Evolutionary conservation across 1,284 basidiomycete genomes (phyloP), one percentile per base, ranked within the genome.

Genomic region (Pyrrhoderma noxium): DNA sequence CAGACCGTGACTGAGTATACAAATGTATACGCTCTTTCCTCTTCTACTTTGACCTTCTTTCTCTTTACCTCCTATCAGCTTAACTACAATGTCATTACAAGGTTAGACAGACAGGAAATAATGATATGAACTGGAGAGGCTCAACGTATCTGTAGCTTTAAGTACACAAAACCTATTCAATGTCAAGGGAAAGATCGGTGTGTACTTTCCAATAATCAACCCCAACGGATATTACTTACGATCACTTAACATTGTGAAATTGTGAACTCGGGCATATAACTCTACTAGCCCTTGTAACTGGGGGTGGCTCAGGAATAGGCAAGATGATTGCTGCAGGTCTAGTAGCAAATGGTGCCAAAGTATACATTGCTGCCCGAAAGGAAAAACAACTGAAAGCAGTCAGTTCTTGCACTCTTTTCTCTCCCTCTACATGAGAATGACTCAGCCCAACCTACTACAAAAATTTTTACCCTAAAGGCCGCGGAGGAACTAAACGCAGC

Each of bases 341-440:
- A 59, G 85, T 87, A 1, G 80, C 84, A 67, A 93, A 91, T 59
- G 89, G 89, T 7, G 86, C 82, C 35, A 85, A 80, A 57, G 85
- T 90, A 23, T 89, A 93, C 68, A 92, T 94, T 59, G 91, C 92
- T 8, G 85, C 85, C 2, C 74, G 89, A 45, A 92, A 92, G 61
- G 85, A 88, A 66, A 66, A 72, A 22, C 82, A 87, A 58, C 73
- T 94, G 51, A 78, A 88, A 66, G 77, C 85, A 71, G 87, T 85
- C 45, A 46, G 72, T 18, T 53, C 55, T 14, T 39, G 13, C 34
- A n/a, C 4, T 22, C 38, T 7, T 22, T 40, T 7, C 8, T 25
- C 21, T 53, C 23, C 54, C 48, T 35, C 8, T 19, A 44, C 8
- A n/a, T n/a, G n/a, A 21, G n/a, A 5, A 5, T 21, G 19, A 21